phyloP scores from a whole-genome alignment of 108 stramenopile genomes.

The Ochromonas danica region DNA sequence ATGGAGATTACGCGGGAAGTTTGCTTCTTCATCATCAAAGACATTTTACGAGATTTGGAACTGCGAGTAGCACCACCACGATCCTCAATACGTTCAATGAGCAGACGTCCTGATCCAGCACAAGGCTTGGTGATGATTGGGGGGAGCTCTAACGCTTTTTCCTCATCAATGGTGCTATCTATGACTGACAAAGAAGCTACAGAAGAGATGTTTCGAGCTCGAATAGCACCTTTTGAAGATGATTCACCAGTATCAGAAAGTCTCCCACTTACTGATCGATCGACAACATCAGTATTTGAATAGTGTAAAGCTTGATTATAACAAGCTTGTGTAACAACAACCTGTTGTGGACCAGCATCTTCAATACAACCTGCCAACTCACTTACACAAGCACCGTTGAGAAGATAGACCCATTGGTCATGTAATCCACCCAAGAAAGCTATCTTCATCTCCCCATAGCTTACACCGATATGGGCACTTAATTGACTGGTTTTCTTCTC shows the following conservation, averaged over 20 bases:
- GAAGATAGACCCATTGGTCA: slow-evolving; percentile 31
- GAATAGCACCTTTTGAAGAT: background rate
- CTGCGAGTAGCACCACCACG: background rate
- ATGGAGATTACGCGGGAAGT: background rate
- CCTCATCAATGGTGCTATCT: background rate
- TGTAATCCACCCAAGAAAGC: slow-evolving; percentile 30
- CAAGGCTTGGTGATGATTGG: background rate
- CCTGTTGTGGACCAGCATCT: slow-evolving; percentile 13
- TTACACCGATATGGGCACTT: slow-evolving; percentile 25
- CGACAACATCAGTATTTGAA: background rate
- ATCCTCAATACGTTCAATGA: background rate
- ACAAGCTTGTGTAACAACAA: background rate
- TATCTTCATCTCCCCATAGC: slow-evolving; percentile 27
- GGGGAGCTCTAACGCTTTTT: background rate
- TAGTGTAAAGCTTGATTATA: slow-evolving; percentile 1
- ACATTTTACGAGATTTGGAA: background rate
- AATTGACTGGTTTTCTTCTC: slow-evolving; percentile 8
- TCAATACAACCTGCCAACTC: slow-evolving; percentile 25
- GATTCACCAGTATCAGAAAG: background rate
- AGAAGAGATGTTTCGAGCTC: background rate
- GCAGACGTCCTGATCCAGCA: background rate
- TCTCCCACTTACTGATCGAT: background rate
- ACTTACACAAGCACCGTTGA: slow-evolving; percentile 21
- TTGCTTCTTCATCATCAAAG: background rate
- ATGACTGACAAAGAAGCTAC: background rate